Percentiles rank a stretch among this genome's conserved stretches.
phyloP scores from a whole-genome alignment of 2,329 filamentous ascomycete species.

The Ophiosphaerella narmari region DNA sequence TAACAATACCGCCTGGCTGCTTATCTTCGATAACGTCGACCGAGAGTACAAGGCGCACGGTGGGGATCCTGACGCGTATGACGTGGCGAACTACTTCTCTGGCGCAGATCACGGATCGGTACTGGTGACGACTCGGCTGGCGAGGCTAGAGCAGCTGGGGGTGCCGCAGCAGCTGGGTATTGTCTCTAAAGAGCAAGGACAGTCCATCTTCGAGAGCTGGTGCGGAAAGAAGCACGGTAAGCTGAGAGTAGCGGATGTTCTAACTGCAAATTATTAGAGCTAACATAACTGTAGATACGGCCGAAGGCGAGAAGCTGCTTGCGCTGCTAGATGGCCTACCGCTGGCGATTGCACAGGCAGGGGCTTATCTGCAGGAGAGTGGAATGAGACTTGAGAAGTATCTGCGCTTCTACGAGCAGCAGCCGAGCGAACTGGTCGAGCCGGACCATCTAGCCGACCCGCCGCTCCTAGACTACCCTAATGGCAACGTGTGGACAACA shows the following conservation, averaged over 20 bases:
- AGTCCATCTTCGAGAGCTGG: conserved; percentile 23
- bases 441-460: conserved; percentile 4
- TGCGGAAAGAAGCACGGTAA: conserved; percentile 19
- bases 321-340: conserved; percentile 25
- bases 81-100: conserved; percentile 19
- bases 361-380: conserved; percentile 27
- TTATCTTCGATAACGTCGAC: conserved; percentile 29
- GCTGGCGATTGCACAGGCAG: conserved; percentile 27
- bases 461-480: conserved; percentile 27
- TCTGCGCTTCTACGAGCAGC: conserved; percentile 30
- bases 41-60: conserved; percentile 8
- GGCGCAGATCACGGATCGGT: conserved; percentile 24
- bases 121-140: conserved; percentile 25
- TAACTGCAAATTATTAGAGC: background rate
- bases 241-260: background rate
- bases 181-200: conserved; percentile 12
- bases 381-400: conserved; percentile 18
- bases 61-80: conserved; percentile 16
- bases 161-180: conserved; percentile 17
- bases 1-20: conserved; percentile 22
- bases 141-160: conserved; percentile 20
- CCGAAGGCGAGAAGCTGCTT: conserved; percentile 12
- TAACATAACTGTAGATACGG: conserved; percentile 8
- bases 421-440: conserved; percentile 31
- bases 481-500: conserved; percentile 35